Evolutionary conservation across 1,284 basidiomycete species (phyloP).

Genomic region (Apiotrichum mycotoxinovorans): DNA sequence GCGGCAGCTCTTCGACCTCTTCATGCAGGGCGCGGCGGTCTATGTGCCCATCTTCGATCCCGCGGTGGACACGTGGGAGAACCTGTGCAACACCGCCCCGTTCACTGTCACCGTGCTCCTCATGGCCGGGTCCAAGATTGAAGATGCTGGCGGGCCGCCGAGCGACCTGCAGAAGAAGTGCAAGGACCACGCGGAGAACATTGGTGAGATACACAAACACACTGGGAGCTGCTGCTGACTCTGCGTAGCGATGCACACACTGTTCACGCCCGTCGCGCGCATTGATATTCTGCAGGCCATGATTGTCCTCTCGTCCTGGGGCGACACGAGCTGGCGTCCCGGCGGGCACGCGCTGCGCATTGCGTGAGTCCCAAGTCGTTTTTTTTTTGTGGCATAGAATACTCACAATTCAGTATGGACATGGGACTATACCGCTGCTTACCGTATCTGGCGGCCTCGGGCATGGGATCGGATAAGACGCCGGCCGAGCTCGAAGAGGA

Average conservation of each 20-base stretch:
- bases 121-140: constrained; percentile 76
- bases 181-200: constrained; percentile 72
- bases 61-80: constrained; percentile 69
- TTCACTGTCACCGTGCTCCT: constrained; percentile 64
- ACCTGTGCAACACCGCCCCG: constrained; percentile 33
- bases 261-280: constrained; percentile 75
- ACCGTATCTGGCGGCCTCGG: constrained; percentile 68
- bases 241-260: constrained; percentile 63
- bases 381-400: too few species aligned
- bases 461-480: constrained; percentile 62
- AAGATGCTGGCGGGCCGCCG: constrained; percentile 66
- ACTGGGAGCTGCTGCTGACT: not conserved
- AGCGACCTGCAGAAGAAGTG: constrained; percentile 41
- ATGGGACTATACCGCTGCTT: constrained; percentile 83
- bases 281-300: constrained; percentile 83
- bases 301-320: constrained; percentile 49
- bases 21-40: constrained; percentile 76
- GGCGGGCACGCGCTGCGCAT: constrained; percentile 78
- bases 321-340: constrained; percentile 44
- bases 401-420: constrained; percentile 58
- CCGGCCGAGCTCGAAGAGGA: constrained; percentile 60
- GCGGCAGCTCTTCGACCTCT: constrained; percentile 66
- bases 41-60: constrained; percentile 81
- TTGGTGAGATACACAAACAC: constrained; percentile 56
- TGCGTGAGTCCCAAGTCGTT: constrained; percentile 52